Base-by-base conservation (phyloP, 306 rosid species). In the Myrica gale region DNA sequence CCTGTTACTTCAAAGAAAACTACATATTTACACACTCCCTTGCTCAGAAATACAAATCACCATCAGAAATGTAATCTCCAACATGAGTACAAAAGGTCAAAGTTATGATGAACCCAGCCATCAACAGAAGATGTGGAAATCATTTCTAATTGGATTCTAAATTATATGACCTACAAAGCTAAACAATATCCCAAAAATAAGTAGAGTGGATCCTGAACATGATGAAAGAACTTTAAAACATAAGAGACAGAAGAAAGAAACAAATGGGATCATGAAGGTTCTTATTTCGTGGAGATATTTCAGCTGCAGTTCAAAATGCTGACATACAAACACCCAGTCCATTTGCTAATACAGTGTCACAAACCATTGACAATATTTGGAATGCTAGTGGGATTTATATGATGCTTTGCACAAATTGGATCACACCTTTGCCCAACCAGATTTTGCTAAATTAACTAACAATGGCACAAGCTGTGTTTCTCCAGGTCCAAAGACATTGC, bases 401-500 rank as follows among this genome's bases (percentile, higher is more conserved):
- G 50, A 76, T 42, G 68, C 7, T 54, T 55, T 6, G 63, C 10
- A 71, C 21, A 52, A 78, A 79, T 72, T 50, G 78, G 15, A 56
- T 41, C 69, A 78, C 68, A 93, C 98, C 97, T 91, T 91, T 71
- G 90, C 56, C 67, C 78, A 88, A 82, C 97, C 89, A 83, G 79
- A 89, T 85, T 82, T 89, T 74, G 92, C 96, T 81, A 86, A 77
- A 68, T 80, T 74, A 16, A 89, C 85, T 41, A 91, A 50, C 67
- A 50, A 88, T 74, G 97, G 90, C 73, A 91, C 85, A 76, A 88
- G 77, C 57, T 85, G 82, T 5, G 87, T 54, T 73, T 93, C 98
- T 76, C 92, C 91, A 42, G 96, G 98, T 82, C 97, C 97, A 88
- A 89, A 93, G 56, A 87, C 86, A 56, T 91, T 88, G 87, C 96